phyloP scores from a whole-genome alignment of 164 flowering plant genomes.

The Vitis labrusca region DNA sequence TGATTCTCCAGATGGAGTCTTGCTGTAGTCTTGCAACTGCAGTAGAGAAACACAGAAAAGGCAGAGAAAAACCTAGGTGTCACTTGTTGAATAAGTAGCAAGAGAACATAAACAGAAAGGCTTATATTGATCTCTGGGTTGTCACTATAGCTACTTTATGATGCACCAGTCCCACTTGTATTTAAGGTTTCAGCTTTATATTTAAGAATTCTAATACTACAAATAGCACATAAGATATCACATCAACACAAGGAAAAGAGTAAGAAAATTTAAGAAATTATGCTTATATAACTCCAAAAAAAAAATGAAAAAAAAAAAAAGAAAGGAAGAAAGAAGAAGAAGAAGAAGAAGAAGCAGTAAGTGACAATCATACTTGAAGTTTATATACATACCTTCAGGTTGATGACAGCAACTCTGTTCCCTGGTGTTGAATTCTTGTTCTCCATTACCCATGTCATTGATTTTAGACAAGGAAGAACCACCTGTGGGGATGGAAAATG shows the following conservation, averaged over 20 bases:
- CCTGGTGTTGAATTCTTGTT: conserved; percentile 55
- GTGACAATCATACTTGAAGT: background rate
- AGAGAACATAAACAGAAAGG: background rate
- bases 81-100: background rate
- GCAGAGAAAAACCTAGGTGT: background rate
- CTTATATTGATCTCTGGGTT: background rate
- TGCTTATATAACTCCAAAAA: too few relatives aligned
- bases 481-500: conserved; percentile 29
- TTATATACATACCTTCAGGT: conserved; percentile 54
- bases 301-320: too few relatives aligned
- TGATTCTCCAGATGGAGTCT: conserved; percentile 58
- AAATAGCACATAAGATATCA: too few relatives aligned
- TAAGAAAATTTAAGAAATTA: too few relatives aligned
- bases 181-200: too few relatives aligned
- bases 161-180: background rate
- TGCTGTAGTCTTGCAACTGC: conserved; percentile 79
- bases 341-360: background rate
- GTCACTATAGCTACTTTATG: background rate
- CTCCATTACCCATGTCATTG: conserved; percentile 94
- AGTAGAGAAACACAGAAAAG: conserved; percentile 3
- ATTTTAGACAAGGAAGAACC: conserved; percentile 78
- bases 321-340: background rate
- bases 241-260: too few relatives aligned
- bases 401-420: conserved; percentile 72
- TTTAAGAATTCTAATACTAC: too few relatives aligned